Base-by-base conservation (phyloP, 805 yeast species). In the Yueomyces sp. region DNA sequence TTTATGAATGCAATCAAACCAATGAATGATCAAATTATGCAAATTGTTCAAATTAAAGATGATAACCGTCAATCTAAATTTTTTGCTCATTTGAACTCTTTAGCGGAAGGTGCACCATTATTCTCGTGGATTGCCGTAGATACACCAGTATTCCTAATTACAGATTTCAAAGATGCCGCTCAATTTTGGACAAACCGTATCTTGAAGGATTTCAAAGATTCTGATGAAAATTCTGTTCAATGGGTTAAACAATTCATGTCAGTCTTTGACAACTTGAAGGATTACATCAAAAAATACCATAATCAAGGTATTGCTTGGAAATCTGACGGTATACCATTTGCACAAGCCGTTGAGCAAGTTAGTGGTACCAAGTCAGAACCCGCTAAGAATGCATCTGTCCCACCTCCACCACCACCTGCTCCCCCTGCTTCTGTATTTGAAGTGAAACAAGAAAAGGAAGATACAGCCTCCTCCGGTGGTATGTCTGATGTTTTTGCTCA, bases 121-220 rank as follows among this genome's bases (percentile, higher is more conserved):
- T 69, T 88, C 43, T 94, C 95, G 28, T 92, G 99, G 99, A 74
- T 90, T 48, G 77, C 85, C 26, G 74, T 76, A 4, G 76, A 72
- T 3, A 77, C 85, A 4, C 95, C 96, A 1, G 76, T 82, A 12
- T 76, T 85, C 0, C 74, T 71, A 50, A 73, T 92, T 45, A 76
- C 82, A 3, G 96, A 88, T 50, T 84, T 79, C 65, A 84, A 81
- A 58, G 98, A 92, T 57, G 77, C 94, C 26, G 84, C 95, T 34
- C 90, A 82, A 60, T 92, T 92, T 65, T 92, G 96, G 87, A 75
- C 94, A 8, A 88, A 92, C 65, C 76, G 95, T 53, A 81, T 90
- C 38, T 65, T 88, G 60, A 88, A 88, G 64, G 95, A 86, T 48
- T 79, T 66, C 66, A 86, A 75, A 63, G 94, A 81, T 26, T 65